A percentile compares a stretch with the other conserved stretches of the same genome.
These are phyloP conservation scores for Colletotrichum sp. DNA, from an alignment of 2,329 filamentous ascomycete genomes.

Conservation along the genomic window DNA sequence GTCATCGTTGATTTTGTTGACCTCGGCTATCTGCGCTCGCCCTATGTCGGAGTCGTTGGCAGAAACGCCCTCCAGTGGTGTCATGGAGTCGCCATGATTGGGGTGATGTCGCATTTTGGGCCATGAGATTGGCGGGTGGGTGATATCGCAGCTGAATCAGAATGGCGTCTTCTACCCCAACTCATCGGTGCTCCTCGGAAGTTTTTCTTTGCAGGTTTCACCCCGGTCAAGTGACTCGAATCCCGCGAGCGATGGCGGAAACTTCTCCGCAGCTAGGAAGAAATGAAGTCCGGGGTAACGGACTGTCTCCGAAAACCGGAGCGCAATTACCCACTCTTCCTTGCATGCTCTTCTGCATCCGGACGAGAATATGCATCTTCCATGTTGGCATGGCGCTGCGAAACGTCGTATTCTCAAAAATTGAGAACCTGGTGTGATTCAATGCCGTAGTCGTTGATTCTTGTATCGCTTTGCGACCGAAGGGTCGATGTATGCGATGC, in stretches of 20 bases:
- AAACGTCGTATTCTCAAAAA: neutral
- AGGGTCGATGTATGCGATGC: neutral
- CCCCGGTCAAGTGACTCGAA: neutral
- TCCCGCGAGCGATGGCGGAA: neutral
- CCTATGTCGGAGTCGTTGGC: neutral
- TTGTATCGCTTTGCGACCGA: neutral
- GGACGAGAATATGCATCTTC: neutral
- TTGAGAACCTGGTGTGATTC: neutral
- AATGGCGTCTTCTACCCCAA: neutral
- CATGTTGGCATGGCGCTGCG: neutral
- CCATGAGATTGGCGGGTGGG: neutral
- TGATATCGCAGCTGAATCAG: neutral
- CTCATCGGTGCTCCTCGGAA: too few relatives aligned
- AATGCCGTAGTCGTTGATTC: neutral
- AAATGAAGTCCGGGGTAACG: neutral
- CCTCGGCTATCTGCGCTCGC: neutral
- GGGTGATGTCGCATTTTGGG: neutral
- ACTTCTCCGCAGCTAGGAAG: neutral
- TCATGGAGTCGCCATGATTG: neutral
- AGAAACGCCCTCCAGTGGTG: neutral
- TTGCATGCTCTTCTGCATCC: neutral
- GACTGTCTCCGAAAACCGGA: conserved; percentile 6
- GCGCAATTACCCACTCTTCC: neutral
- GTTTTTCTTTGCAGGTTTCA: neutral
- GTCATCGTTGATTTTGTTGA: neutral